These are phyloP conservation scores for Xanthoceras sorbifolium DNA, from an alignment of 345 rosid genomes.

Conservation along the genomic window DNA sequence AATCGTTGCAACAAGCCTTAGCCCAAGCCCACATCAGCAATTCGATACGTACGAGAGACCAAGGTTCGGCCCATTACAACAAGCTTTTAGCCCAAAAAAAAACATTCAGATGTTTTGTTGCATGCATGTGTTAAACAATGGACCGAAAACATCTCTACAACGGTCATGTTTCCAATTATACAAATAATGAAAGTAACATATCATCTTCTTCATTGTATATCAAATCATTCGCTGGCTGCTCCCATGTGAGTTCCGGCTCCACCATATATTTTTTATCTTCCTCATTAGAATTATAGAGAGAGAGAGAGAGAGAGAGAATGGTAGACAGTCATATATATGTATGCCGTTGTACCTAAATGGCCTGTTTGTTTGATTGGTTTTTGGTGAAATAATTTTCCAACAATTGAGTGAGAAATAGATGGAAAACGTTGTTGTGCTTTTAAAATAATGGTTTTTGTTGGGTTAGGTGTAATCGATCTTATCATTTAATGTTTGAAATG, in stretches of 20 bases:
- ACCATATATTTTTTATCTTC: background rate
- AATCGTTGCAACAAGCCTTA: no score
- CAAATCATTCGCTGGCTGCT: background rate
- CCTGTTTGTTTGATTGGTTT: conserved; percentile 11
- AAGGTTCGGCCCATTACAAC: background rate
- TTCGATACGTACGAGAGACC: background rate
- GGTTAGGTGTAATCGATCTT: background rate
- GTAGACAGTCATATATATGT: conserved; percentile 32
- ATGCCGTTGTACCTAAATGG: conserved; percentile 42
- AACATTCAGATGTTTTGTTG: no score
- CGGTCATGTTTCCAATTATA: background rate
- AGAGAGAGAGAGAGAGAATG: conserved; percentile 3
- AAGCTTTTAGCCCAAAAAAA: background rate
- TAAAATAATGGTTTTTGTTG: conserved; percentile 12
- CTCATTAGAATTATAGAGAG: background rate
- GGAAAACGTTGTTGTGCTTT: conserved; percentile 30
- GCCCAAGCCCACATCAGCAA: background rate
- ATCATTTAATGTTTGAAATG: background rate
- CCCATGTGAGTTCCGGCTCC: conserved; percentile 41
- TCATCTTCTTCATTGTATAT: background rate
- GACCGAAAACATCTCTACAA: background rate
- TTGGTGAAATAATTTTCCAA: conserved; percentile 23
- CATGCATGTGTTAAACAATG: background rate
- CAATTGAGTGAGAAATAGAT: conserved; percentile 1
- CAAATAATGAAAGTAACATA: background rate